phyloP scores from a whole-genome alignment of 768 basidiomycete genomes.

The Trametes coccinea region DNA sequence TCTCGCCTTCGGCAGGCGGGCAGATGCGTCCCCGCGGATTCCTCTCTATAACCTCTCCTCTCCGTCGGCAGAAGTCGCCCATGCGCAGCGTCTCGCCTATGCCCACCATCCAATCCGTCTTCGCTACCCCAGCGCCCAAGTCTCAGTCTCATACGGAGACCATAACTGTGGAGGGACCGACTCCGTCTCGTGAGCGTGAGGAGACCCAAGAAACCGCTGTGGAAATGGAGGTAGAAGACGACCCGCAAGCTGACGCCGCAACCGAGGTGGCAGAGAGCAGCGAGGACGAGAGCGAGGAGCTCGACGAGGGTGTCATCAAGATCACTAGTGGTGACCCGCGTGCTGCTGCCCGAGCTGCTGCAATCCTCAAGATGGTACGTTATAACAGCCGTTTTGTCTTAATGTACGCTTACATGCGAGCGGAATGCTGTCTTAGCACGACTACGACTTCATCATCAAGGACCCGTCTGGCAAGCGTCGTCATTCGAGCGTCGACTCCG shows the following conservation, averaged over 20 bases:
- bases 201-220: constrained; percentile 20
- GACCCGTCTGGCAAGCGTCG: constrained; percentile 26
- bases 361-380: constrained; percentile 85
- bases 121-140: background rate
- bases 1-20: constrained; percentile 4
- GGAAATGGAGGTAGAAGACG: constrained; percentile 22
- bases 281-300: constrained; percentile 36
- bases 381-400: no score
- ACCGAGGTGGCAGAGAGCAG: constrained; percentile 28
- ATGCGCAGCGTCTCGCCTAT: constrained; percentile 8
- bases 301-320: constrained; percentile 68
- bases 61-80: constrained; percentile 12
- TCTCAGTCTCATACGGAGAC: background rate
- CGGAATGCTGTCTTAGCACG: constrained; percentile 50
- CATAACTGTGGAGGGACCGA: background rate
- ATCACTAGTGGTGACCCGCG: constrained; percentile 82
- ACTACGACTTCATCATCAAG: constrained; percentile 81
- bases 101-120: constrained; percentile 16
- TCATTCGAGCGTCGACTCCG: constrained; percentile 21
- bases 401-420: no score
- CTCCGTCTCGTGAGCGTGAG: background rate
- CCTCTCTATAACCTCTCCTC: constrained; percentile 13
- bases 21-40: constrained; percentile 4
- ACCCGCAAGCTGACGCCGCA: background rate
- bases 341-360: constrained; percentile 90